Conservation (phyloP, 1,284 basidiomycete genomes). For the Violaceomyces palustris region DNA sequence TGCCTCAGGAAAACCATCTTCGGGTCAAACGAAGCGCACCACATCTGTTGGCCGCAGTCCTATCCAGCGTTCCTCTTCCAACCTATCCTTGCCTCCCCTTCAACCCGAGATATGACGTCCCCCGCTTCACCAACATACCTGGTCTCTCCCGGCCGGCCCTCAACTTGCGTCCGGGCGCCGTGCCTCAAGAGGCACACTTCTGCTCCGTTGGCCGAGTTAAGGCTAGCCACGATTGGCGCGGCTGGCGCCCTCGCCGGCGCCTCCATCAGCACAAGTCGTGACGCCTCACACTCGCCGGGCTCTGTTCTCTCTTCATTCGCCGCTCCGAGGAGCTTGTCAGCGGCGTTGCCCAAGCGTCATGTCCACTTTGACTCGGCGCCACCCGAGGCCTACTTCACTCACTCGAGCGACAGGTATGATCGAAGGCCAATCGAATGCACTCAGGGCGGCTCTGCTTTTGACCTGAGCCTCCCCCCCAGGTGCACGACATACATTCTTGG, state of each 20-base stretch:
- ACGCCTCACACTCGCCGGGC: conserved; percentile 4
- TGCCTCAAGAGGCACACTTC: conserved; percentile 25
- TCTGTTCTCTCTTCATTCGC: conserved; percentile 12
- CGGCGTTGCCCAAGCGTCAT: conserved; percentile 9
- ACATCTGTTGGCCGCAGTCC: too few relatives aligned
- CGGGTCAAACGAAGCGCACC: too few relatives aligned
- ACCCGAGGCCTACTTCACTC: conserved; percentile 30
- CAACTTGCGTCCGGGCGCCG: conserved; percentile 27
- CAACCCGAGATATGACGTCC: too few relatives aligned
- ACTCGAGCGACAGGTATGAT: conserved; percentile 32
- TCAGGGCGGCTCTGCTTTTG: conserved; percentile 31
- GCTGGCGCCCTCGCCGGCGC: conserved; percentile 11
- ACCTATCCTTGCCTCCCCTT: too few relatives aligned
- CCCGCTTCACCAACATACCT: too few relatives aligned
- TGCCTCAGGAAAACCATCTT: too few relatives aligned
- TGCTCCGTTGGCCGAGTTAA: conserved; percentile 7
- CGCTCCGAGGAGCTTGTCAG: conserved; percentile 1
- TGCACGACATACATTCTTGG: conserved; percentile 15
- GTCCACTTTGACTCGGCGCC: conserved; percentile 36
- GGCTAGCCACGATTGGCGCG: not conserved
- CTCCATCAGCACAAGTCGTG: not conserved
- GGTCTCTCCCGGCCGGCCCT: too few relatives aligned
- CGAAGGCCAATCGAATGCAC: conserved; percentile 42
- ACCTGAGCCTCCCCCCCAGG: conserved; percentile 35
- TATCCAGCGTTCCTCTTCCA: too few relatives aligned